Evolutionary conservation across 768 basidiomycete genomes (phyloP).

Genomic region (Calocybe gangraenosa): DNA sequence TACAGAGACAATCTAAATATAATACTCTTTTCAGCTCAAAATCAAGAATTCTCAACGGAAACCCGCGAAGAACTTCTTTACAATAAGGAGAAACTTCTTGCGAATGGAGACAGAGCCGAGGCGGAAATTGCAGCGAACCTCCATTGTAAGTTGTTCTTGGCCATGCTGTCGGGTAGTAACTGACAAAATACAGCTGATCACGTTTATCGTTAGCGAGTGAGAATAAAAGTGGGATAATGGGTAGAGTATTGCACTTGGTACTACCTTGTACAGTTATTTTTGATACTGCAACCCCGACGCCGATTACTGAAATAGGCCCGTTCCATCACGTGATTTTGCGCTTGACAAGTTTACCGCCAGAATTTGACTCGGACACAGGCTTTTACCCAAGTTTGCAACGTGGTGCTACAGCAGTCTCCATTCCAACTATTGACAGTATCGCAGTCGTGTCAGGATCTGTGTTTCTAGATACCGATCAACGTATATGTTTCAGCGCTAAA

Average conservation of each 20-base stretch:
- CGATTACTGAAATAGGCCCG: slow-evolving; percentile 1
- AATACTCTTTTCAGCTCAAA: slow-evolving; percentile 63
- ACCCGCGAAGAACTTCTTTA: slow-evolving; percentile 97
- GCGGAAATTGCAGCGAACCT: slow-evolving; percentile 97
- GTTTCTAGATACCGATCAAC: too few relatives aligned
- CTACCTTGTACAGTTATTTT: slow-evolving; percentile 14
- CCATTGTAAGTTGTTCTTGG: slow-evolving; percentile 45
- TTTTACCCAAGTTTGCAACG: slow-evolving; percentile 2
- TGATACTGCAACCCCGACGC: slow-evolving; percentile 10
- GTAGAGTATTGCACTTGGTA: slow-evolving; percentile 15
- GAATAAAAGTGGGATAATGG: slow-evolving; percentile 13
- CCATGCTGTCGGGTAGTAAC: slow-evolving; percentile 14
- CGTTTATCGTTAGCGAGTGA: slow-evolving; percentile 64
- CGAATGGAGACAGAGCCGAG: slow-evolving; percentile 94
- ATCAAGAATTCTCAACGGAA: slow-evolving; percentile 96
- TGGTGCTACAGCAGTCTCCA: slow-evolving; percentile 4
- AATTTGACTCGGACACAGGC: not conserved
- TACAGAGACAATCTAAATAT: slow-evolving; percentile 1
- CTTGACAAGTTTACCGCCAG: not conserved
- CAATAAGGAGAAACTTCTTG: slow-evolving; percentile 98
- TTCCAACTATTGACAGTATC: slow-evolving; percentile 4
- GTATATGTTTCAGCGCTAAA: not conserved
- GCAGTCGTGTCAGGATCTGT: not conserved
- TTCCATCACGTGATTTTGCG: slow-evolving; percentile 15
- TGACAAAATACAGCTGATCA: slow-evolving; percentile 62